Conservation (phyloP, 805 yeast genomes). For the Ogataea pilisensis region DNA sequence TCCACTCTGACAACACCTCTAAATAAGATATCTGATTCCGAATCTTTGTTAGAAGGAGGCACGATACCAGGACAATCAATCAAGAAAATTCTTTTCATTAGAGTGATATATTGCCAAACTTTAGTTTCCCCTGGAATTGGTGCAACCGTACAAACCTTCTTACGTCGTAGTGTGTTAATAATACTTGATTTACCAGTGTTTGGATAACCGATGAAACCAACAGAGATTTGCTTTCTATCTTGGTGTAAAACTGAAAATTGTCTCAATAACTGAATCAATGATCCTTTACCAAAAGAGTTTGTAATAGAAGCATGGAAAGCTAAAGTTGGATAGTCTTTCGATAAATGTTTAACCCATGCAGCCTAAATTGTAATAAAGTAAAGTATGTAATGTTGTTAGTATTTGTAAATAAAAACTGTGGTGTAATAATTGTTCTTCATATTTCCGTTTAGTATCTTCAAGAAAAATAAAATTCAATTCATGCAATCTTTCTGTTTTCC, state of each 20-base stretch:
- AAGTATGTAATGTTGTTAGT: not conserved
- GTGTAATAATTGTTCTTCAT: no score
- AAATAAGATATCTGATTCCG: slow-evolving; percentile 87
- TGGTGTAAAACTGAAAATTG: slow-evolving; percentile 88
- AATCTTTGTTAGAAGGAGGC: slow-evolving; percentile 87
- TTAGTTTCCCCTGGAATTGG: slow-evolving; percentile 99
- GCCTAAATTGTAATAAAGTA: slow-evolving; percentile 50
- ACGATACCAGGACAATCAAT: slow-evolving; percentile 99
- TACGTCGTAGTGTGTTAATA: slow-evolving; percentile 86
- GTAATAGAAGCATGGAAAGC: slow-evolving; percentile 98
- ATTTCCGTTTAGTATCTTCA: no score
- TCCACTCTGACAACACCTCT: slow-evolving; percentile 99
- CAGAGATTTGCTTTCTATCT: slow-evolving; percentile 94
- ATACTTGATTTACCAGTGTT: slow-evolving; percentile 97
- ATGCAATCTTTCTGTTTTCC: not conserved
- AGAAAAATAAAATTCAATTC: not conserved
- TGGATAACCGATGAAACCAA: slow-evolving; percentile 97
- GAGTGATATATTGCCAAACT: slow-evolving; percentile 97
- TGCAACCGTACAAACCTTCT: slow-evolving; percentile 95
- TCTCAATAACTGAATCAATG: slow-evolving; percentile 85
- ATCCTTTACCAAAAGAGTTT: slow-evolving; percentile 96
- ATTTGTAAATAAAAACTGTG: no score
- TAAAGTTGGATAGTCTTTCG: slow-evolving; percentile 87
- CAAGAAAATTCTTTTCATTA: slow-evolving; percentile 91
- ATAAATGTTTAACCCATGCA: slow-evolving; percentile 96